Evolutionary conservation across 306 rosid genomes (phyloP).

Genomic region (Myrica gale): DNA sequence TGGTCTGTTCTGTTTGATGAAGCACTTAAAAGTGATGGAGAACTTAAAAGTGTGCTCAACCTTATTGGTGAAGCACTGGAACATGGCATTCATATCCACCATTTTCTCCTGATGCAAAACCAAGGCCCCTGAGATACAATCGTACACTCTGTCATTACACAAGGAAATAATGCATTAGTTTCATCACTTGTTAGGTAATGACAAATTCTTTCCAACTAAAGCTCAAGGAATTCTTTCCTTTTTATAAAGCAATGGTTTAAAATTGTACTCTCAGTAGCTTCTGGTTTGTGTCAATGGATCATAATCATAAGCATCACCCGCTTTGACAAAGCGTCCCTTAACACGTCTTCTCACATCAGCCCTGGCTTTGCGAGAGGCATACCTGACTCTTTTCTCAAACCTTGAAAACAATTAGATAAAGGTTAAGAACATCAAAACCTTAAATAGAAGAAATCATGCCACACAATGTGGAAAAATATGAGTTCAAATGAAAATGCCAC

Average conservation of each 20-base stretch:
- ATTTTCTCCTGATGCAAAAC: slow-evolving; percentile 39
- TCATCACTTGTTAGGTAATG: slow-evolving; percentile 38
- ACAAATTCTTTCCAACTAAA: slow-evolving; percentile 34
- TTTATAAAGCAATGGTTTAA: slow-evolving; percentile 44
- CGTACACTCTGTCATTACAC: slow-evolving; percentile 51
- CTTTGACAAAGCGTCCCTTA: slow-evolving; percentile 95
- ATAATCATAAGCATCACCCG: slow-evolving; percentile 84
- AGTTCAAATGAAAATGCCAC: slow-evolving; percentile 9
- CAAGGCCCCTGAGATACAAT: slow-evolving; percentile 61
- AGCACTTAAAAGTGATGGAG: slow-evolving; percentile 35
- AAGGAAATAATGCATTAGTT: slow-evolving; percentile 41
- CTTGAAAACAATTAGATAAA: slow-evolving; percentile 33
- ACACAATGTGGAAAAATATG: slow-evolving; percentile 5
- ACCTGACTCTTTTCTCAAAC: slow-evolving; percentile 86
- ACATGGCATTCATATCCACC: slow-evolving; percentile 36
- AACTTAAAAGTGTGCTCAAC: slow-evolving; percentile 32
- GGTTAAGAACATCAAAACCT: background rate
- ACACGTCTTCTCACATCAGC: slow-evolving; percentile 90
- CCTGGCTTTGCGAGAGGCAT: slow-evolving; percentile 91
- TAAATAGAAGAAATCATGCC: background rate
- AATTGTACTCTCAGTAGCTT: slow-evolving; percentile 75
- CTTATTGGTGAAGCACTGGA: slow-evolving; percentile 32
- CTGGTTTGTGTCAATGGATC: slow-evolving; percentile 84
- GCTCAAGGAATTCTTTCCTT: slow-evolving; percentile 44
- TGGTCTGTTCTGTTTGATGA: slow-evolving; percentile 29